Percentiles rank a stretch among this genome's conserved stretches.
Conservation (phyloP, 164 flowering plant genomes). For the Dillenia turbinata region DNA sequence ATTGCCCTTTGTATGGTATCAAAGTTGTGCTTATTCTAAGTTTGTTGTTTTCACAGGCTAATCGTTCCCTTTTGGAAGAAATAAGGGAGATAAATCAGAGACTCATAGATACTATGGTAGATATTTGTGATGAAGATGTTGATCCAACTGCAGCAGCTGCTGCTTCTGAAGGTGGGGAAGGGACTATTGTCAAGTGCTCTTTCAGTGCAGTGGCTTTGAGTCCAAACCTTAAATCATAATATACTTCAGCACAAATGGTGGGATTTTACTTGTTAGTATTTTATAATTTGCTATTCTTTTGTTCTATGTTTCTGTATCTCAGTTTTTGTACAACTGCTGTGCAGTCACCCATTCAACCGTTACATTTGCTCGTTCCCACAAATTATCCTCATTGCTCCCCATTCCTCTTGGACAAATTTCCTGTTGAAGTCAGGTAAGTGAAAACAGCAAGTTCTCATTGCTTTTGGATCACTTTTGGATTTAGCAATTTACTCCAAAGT, state of each 20-base stretch:
- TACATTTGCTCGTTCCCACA: conserved; percentile 9
- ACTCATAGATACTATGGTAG: conserved; percentile 8
- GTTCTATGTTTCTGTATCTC: neutral
- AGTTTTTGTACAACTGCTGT: neutral
- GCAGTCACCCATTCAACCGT: conserved; percentile 7
- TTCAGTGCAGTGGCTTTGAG: conserved; percentile 2
- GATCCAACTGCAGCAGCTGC: neutral
- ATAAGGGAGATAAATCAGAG: conserved; percentile 12
- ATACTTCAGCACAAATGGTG: neutral
- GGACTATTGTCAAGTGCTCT: conserved; percentile 9
- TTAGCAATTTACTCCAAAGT: neutral
- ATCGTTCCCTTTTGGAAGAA: conserved; percentile 8
- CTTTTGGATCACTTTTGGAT: no score
- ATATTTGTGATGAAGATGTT: neutral
- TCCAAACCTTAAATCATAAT: neutral
- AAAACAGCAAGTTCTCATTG: neutral
- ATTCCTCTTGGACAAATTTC: conserved; percentile 5
- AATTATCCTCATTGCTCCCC: conserved; percentile 19
- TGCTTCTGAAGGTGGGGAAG: conserved; percentile 4
- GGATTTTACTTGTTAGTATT: neutral
- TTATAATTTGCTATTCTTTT: neutral
- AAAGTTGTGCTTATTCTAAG: no score
- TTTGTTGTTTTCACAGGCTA: conserved; percentile 2
- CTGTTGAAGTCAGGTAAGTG: conserved; percentile 5
- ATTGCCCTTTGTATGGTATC: no score